A percentile compares a stretch with the other conserved stretches of the same genome.
These are phyloP conservation scores for Colletotrichum truncatum DNA, from an alignment of 2,329 filamentous ascomycete genomes.

Conservation along the genomic window DNA sequence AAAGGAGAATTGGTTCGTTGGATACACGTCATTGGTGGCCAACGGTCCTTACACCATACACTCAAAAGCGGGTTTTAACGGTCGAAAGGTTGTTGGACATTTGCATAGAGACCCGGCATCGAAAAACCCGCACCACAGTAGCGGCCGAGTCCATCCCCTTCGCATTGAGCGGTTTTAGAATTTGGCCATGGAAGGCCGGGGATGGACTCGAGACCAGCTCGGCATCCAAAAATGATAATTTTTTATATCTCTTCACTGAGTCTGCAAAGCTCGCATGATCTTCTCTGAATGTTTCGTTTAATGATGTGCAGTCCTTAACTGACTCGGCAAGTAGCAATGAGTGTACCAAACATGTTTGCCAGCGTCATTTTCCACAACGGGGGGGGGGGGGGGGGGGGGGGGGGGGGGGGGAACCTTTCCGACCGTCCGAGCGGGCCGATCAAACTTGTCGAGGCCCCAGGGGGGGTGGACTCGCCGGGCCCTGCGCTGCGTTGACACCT, in stretches of 20 bases:
- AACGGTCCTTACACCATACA: neutral
- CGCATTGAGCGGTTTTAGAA: neutral
- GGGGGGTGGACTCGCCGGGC: neutral
- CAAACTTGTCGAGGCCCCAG: neutral
- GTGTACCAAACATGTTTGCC: neutral
- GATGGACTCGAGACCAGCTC: neutral
- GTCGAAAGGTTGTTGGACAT: neutral
- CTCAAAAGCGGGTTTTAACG: neutral
- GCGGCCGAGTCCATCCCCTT: neutral
- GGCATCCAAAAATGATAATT: conserved; percentile 18
- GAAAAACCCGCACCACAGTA: neutral
- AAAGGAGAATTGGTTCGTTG: neutral
- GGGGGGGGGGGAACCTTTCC: neutral
- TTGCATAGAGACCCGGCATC: neutral
- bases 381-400: neutral
- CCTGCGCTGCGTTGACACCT: conserved; percentile 4
- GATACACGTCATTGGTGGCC: neutral
- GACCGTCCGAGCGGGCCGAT: conserved; percentile 14
- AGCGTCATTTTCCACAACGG: conserved; percentile 1
- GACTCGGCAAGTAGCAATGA: neutral
- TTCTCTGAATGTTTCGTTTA: neutral
- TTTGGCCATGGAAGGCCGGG: neutral
- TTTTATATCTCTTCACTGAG: neutral
- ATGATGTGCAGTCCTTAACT: neutral
- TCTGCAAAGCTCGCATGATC: neutral